Percentiles rank a stretch among this genome's conserved stretches.
phyloP scores from a whole-genome alignment of 2,329 filamentous ascomycete species.

The Xenoacremonium recifei region DNA sequence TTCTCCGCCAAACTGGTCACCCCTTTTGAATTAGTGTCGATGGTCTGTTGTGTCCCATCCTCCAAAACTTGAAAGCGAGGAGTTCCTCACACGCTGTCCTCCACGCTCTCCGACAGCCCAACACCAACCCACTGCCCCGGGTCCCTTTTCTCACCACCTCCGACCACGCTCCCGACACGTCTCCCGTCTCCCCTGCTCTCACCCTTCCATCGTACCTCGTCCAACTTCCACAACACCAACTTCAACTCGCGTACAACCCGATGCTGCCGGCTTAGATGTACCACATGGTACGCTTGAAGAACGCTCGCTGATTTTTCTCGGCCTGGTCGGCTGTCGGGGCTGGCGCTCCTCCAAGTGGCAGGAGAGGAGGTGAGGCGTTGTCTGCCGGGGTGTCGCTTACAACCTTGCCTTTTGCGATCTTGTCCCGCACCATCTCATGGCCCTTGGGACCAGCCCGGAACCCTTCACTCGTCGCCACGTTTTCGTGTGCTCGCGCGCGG shows the following conservation, averaged over 20 bases:
- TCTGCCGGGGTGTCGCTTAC: slow-evolving; percentile 18
- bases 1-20: slow-evolving; percentile 34
- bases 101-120: too few species aligned
- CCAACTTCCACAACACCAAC: too few species aligned
- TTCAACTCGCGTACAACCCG: neutral
- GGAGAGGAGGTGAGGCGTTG: slow-evolving; percentile 28
- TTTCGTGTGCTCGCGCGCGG: slow-evolving; percentile 75
- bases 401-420: slow-evolving; percentile 38
- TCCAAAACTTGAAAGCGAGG: too few species aligned
- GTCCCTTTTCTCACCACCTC: neutral
- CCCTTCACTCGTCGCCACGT: slow-evolving; percentile 44
- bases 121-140: neutral
- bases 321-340: slow-evolving; percentile 21
- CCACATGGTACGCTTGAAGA: slow-evolving; percentile 43
- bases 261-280: slow-evolving; percentile 39
- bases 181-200: neutral
- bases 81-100: too few species aligned
- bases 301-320: slow-evolving; percentile 33
- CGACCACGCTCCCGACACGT: neutral
- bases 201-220: neutral
- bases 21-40: slow-evolving; percentile 27
- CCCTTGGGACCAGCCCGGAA: slow-evolving; percentile 43
- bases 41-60: slow-evolving; percentile 11
- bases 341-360: slow-evolving; percentile 29
- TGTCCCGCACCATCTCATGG: slow-evolving; percentile 37